Percentiles rank a stretch among this genome's conserved stretches.
These are phyloP conservation scores for Teratosphaeria epicoccoides DNA, from an alignment of 2,329 filamentous ascomycete genomes.

Conservation along the genomic window DNA sequence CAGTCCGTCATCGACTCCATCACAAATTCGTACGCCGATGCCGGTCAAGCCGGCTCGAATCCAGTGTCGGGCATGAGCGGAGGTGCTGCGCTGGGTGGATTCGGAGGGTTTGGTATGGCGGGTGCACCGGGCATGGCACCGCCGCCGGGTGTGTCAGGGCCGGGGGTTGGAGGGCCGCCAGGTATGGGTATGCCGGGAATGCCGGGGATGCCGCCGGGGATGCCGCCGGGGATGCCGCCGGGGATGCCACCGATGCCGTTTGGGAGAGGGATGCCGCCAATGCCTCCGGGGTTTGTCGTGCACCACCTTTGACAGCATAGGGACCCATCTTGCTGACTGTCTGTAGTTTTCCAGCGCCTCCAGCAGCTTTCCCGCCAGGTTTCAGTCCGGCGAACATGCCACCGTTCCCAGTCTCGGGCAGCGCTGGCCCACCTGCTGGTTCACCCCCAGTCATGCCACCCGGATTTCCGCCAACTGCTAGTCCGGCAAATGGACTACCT, in stretches of 20 bases:
- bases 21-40: constrained; percentile 87
- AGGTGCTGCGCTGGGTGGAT: background rate
- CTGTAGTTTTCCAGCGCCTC: constrained; percentile 2
- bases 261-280: constrained; percentile 10
- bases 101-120: constrained; percentile 8
- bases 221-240: constrained; percentile 4
- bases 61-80: constrained; percentile 52
- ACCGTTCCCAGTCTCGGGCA: constrained; percentile 1
- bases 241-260: constrained; percentile 11
- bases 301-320: background rate
- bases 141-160: constrained; percentile 18
- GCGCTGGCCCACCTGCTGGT: background rate
- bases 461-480: constrained; percentile 12
- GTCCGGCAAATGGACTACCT: constrained; percentile 1
- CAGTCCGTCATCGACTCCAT: constrained; percentile 98
- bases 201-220: constrained; percentile 1
- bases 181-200: constrained; percentile 8
- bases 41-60: constrained; percentile 78
- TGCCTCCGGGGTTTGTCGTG: constrained; percentile 7
- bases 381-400: constrained; percentile 3
- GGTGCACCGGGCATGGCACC: constrained; percentile 17
- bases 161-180: constrained; percentile 12
- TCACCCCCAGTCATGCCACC: constrained; percentile 14
- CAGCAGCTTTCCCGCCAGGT: constrained; percentile 3
- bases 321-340: background rate